These are phyloP conservation scores for Abrus pulchellus DNA, from an alignment of 306 rosid genomes.

Conservation along the genomic window DNA sequence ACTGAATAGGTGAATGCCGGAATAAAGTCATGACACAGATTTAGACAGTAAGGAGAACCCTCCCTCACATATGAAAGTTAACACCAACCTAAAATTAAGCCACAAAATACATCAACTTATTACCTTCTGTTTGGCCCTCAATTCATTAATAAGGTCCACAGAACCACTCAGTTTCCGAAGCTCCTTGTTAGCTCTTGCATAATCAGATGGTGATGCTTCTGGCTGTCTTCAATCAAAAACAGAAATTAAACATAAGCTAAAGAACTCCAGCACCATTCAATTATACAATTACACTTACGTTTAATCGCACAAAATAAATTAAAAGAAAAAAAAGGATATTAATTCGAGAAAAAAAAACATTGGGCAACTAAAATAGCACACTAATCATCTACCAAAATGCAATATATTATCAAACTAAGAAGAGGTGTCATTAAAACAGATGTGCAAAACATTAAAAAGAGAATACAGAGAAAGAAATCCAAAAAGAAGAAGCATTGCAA, in stretches of 20 bases:
- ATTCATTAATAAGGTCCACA: constrained; percentile 68
- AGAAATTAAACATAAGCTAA: constrained; percentile 46
- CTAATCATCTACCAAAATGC: not conserved
- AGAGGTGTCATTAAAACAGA: not conserved
- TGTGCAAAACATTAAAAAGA: not conserved
- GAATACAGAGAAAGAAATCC: too few species aligned
- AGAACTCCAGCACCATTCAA: not conserved
- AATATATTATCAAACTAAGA: not conserved
- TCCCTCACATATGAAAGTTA: not conserved
- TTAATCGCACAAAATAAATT: too few species aligned
- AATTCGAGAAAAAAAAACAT: too few species aligned
- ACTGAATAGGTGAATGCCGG: not conserved
- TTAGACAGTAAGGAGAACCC: not conserved
- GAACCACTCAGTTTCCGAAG: constrained; percentile 76
- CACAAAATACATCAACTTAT: constrained; percentile 15
- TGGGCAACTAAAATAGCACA: not conserved
- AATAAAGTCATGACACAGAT: not conserved
- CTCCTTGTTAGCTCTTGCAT: constrained; percentile 90
- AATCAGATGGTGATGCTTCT: constrained; percentile 78
- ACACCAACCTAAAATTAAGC: not conserved
- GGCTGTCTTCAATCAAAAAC: constrained; percentile 85
- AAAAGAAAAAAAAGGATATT: too few species aligned
- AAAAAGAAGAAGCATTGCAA: not conserved
- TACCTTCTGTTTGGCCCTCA: constrained; percentile 88
- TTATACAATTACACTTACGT: not conserved